Evolutionary conservation across 1,284 basidiomycete genomes (phyloP), one percentile per base, ranked within the genome.

Genomic region (Cutaneotrichosporon dermatis): DNA sequence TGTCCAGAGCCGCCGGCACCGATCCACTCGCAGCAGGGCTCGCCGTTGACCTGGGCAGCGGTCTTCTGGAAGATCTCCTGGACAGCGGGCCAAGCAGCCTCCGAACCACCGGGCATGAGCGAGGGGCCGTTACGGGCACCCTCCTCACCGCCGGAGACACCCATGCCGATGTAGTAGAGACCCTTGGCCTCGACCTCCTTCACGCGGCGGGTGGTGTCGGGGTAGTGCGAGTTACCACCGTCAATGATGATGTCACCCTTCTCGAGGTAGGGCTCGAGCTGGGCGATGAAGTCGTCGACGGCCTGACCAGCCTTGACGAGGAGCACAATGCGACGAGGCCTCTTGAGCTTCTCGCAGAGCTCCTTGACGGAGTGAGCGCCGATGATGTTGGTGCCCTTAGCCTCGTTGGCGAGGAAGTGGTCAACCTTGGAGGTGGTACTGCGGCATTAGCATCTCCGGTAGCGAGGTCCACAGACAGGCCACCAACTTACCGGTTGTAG

Each of bases 11-110:
- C 96, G 65, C 86, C 89, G 79, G 92, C 88, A 58, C 96, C 96
- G 76, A 99, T 94, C 96, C 96, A 99, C 83, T 99, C 96, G 79
- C 95, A 98, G 85, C 96, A 99, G 54, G 96, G 93, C 78, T 94
- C 91, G 67, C 92, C 92, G 61, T 93, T 85, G 66, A 90, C 92
- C 79, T 99, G 92, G 62, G 96, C 96, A 68, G 96, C 87, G 55
- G 92, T 90, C 80, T 91, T 91, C 82, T 99, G 96, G 88, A 99
- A 98, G 76, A 99, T 99, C 66, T 92, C 86, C 84, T 98, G 95
- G 83, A 99, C 97, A 71, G 84, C 82, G 46, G 92, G 90, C 96
- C 96, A 99, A 39, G 96, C 96, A 67, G 85, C 90, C 57, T 86
- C 78, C 50, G 90, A 92, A 73, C 96, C 96, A 83, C 96, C 96